These are phyloP conservation scores for Aspergillus sp. DNA, from an alignment of 2,329 filamentous ascomycete genomes.

Conservation along the genomic window DNA sequence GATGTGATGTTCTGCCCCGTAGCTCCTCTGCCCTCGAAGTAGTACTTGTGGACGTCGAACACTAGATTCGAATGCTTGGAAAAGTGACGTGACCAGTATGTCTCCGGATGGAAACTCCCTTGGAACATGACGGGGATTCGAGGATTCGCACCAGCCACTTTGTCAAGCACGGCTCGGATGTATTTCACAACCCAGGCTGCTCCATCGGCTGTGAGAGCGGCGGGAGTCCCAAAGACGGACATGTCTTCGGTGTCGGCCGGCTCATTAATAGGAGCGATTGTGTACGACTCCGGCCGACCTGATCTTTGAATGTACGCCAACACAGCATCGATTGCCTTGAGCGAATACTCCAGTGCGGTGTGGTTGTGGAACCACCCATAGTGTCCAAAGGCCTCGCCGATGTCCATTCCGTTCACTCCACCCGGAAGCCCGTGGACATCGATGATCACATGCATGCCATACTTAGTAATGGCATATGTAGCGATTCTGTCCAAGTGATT, in stretches of 20 bases:
- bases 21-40: conserved; percentile 18
- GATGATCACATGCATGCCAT: conserved; percentile 26
- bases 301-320: conserved; percentile 20
- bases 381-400: conserved; percentile 23
- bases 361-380: conserved; percentile 26
- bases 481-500: conserved; percentile 19
- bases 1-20: conserved; percentile 16
- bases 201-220: conserved; percentile 20
- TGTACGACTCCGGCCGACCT: conserved; percentile 18
- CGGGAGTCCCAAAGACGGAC: conserved; percentile 22
- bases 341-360: conserved; percentile 23
- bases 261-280: conserved; percentile 27
- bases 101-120: conserved; percentile 24
- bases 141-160: conserved; percentile 13
- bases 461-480: conserved; percentile 20
- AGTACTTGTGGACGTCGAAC: conserved; percentile 27
- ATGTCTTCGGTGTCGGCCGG: conserved; percentile 23
- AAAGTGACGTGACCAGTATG: conserved; percentile 21
- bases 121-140: conserved; percentile 27
- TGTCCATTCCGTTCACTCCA: conserved; percentile 23
- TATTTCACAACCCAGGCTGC: conserved; percentile 25
- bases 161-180: conserved; percentile 19
- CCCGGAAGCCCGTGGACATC: conserved; percentile 27
- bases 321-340: conserved; percentile 20
- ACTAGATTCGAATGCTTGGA: conserved; percentile 18